Base-by-base conservation (phyloP, 306 rosid species). In the Clitoria ternatea region DNA sequence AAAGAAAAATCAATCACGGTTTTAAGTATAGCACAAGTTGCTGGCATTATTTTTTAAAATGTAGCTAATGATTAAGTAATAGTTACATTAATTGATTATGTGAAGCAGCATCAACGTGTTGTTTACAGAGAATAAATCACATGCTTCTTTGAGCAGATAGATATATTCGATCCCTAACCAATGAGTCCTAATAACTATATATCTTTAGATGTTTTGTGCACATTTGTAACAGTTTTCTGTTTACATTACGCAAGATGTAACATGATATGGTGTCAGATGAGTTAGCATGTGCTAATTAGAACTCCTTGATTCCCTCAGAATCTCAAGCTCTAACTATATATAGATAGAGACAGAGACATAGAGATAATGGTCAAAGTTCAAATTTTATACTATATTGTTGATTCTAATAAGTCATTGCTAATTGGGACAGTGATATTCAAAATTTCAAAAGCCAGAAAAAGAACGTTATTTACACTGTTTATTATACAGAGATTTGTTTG, bases 151-250 rank as follows among this genome's bases (percentile, higher is more conserved):
- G 50, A 4, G 78, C 56, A 45, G 70, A 64, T 64, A 45, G 70
- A 64, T 64, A 70, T 71, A 44, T 61, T 69, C 52, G 19, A 79
- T 35, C 36, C 29, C 62, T 54, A 68, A 72, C 66, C n/a, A n/a
- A n/a, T n/a, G n/a, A n/a, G n/a, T 61, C 26, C 61, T 29, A 60
- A 75, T 59, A n/a, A n/a, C n/a, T n/a, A n/a, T n/a, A n/a, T 22
- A 48, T 66, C 42, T 37, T 14, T 30, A 20, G 70, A 43, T 61
- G 18, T 47, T 35, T 35, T 35, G 36, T 43, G 23, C 43, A 26
- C 56, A n/a, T 30, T 60, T 43, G 57, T 37, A 18, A 59, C 76
- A 56, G 73, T 73, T 84, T 84, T 64, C 81, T 43, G 79, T 80
- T 80, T 63, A 1, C 8, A 23, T 22, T 61, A 32, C 57, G 61